Percentiles rank a stretch among this genome's conserved stretches.
Evolutionary conservation across 345 rosid species (phyloP).

Genomic region (Nasturtium officinale): DNA sequence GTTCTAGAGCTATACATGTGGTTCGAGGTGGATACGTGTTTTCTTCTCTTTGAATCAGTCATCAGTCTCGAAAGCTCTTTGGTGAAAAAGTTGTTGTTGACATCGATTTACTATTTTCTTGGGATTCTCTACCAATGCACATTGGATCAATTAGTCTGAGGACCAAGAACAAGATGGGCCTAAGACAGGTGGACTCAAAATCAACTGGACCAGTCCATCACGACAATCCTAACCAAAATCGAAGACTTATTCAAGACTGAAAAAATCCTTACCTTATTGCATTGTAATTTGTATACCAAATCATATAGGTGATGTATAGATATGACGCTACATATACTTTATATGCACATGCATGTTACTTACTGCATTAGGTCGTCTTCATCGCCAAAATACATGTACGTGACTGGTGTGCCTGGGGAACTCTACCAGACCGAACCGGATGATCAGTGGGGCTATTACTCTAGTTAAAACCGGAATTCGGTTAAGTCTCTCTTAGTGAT

Average conservation of each 20-base stretch:
- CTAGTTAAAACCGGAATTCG: conserved; percentile 39
- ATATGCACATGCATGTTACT: conserved; percentile 7
- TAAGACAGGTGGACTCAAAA: neutral
- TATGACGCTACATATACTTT: conserved; percentile 13
- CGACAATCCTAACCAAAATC: neutral
- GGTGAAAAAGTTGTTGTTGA: neutral
- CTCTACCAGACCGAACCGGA: conserved; percentile 47
- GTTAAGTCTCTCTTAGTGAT: conserved; percentile 32
- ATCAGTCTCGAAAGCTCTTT: too few relatives aligned
- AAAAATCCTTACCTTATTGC: conserved; percentile 27
- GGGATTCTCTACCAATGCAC: neutral
- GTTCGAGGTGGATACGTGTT: conserved; percentile 22
- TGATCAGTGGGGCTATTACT: conserved; percentile 45
- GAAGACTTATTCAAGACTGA: conserved; percentile 29
- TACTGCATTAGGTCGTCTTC: conserved; percentile 39
- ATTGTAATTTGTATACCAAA: conserved; percentile 24
- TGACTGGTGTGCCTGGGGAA: conserved; percentile 56
- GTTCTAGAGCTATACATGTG: conserved; percentile 5
- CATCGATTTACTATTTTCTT: neutral
- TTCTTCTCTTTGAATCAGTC: neutral
- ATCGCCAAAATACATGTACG: conserved; percentile 50
- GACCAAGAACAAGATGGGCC: conserved; percentile 7
- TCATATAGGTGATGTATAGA: conserved; percentile 27
- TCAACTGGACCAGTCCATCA: conserved; percentile 2
- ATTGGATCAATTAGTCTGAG: neutral